Evolutionary conservation across 331 rosid genomes (phyloP).

Genomic region (Rhamnella rubrinervis): DNA sequence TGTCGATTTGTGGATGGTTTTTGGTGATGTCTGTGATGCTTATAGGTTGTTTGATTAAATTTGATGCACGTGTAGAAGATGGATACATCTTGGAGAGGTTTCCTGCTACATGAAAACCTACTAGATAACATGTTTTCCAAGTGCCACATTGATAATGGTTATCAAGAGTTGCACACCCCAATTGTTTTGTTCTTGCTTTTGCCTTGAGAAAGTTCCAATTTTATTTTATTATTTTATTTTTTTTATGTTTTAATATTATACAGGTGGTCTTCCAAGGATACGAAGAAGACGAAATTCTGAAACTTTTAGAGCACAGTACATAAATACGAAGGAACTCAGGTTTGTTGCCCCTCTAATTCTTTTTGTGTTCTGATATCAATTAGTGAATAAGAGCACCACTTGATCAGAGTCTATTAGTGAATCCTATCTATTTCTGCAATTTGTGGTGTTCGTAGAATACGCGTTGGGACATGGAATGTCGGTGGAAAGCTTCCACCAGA

Average conservation of each 20-base stretch:
- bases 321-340: constrained; percentile 78
- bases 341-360: constrained; percentile 24
- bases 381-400: constrained; percentile 15
- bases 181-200: background rate
- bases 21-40: background rate
- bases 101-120: no score
- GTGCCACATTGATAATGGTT: constrained; percentile 1
- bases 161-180: background rate
- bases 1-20: constrained; percentile 8
- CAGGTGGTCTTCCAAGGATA: constrained; percentile 63
- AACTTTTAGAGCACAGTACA: constrained; percentile 78
- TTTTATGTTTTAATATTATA: constrained; percentile 10
- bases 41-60: background rate
- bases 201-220: background rate
- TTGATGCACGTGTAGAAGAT: no score
- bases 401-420: constrained; percentile 21
- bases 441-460: constrained; percentile 51
- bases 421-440: constrained; percentile 23
- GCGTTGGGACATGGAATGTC: constrained; percentile 91
- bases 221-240: background rate
- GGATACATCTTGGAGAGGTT: no score
- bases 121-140: background rate
- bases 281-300: constrained; percentile 93
- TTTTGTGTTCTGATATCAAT: constrained; percentile 14
- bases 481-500: constrained; percentile 91